A percentile compares a stretch with the other conserved stretches of the same genome.
Conservation (phyloP, 768 basidiomycete species). For the Trametes cinnabarina region DNA sequence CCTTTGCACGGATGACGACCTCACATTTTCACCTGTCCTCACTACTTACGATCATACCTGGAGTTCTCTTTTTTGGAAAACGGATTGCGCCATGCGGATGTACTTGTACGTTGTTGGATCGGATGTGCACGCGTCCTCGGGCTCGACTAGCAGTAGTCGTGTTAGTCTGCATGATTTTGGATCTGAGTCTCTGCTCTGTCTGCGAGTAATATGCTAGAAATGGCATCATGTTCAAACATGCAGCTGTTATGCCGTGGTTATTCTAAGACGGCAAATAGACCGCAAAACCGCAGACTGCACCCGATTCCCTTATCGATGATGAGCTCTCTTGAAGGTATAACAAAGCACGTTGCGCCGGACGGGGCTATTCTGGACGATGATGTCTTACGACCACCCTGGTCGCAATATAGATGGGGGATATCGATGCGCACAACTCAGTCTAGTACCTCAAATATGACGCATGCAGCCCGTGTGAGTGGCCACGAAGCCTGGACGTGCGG, state of each 20-base stretch:
- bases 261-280: too few relatives aligned
- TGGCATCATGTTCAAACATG: neutral
- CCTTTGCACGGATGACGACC: conserved; percentile 6
- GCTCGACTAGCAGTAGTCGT: conserved; percentile 15
- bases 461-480: neutral
- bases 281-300: too few relatives aligned
- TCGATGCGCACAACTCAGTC: neutral
- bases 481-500: neutral
- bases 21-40: neutral
- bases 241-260: too few relatives aligned
- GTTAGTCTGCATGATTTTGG: conserved; percentile 5
- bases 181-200: conserved; percentile 8
- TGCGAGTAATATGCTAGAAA: conserved; percentile 12
- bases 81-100: conserved; percentile 14
- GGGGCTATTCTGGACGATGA: neutral
- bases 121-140: conserved; percentile 1
- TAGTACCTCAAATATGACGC: neutral
- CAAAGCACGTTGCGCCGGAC: too few relatives aligned
- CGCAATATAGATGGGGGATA: conserved; percentile 1
- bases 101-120: conserved; percentile 5
- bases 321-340: too few relatives aligned
- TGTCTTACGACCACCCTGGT: neutral
- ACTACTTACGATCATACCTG: neutral
- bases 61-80: conserved; percentile 2
- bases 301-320: too few relatives aligned